Percentiles rank a stretch among this genome's conserved stretches.
Evolutionary conservation across 2,329 filamentous ascomycete species (phyloP).

Genomic region (Cladosporium cucumerinum): DNA sequence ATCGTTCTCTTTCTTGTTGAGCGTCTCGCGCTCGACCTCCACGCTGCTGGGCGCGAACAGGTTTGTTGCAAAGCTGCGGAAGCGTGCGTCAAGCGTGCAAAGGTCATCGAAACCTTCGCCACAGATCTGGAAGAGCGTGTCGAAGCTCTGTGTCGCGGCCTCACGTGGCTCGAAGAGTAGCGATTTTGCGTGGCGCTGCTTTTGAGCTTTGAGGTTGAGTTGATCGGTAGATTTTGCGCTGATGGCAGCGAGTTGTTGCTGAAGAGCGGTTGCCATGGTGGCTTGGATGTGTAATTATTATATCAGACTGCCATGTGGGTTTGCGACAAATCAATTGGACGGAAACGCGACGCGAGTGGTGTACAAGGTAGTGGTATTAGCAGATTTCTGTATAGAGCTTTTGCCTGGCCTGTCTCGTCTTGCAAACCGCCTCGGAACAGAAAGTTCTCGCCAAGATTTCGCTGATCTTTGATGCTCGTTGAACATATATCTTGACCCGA

Average conservation of each 20-base stretch:
- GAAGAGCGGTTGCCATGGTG: slow-evolving; percentile 77
- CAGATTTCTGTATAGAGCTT: not conserved
- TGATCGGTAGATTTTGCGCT: slow-evolving; percentile 85
- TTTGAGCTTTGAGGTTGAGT: slow-evolving; percentile 89
- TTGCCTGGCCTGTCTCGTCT: slow-evolving; percentile 1
- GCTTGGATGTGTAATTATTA: not conserved
- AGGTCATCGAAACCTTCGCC: slow-evolving; percentile 87
- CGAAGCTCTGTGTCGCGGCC: slow-evolving; percentile 84
- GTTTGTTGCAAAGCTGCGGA: slow-evolving; percentile 67
- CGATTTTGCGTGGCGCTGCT: slow-evolving; percentile 87
- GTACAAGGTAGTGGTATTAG: not conserved
- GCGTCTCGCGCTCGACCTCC: slow-evolving; percentile 78
- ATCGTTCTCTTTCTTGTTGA: slow-evolving; percentile 76
- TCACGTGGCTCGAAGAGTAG: slow-evolving; percentile 85
- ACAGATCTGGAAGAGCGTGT: slow-evolving; percentile 82
- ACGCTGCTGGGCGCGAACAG: slow-evolving; percentile 95
- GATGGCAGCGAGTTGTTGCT: slow-evolving; percentile 90
- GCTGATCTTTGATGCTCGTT: not conserved
- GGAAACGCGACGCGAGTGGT: not conserved
- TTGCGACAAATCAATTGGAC: not conserved
- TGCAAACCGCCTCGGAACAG: not conserved
- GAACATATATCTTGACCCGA: slow-evolving; percentile 7
- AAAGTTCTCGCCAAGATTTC: slow-evolving; percentile 9
- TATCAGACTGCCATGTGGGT: slow-evolving; percentile 11
- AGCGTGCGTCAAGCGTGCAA: slow-evolving; percentile 79